Evolutionary conservation across 75 land plant genomes (phyloP).

Genomic region (Cryptomeria japonica): DNA sequence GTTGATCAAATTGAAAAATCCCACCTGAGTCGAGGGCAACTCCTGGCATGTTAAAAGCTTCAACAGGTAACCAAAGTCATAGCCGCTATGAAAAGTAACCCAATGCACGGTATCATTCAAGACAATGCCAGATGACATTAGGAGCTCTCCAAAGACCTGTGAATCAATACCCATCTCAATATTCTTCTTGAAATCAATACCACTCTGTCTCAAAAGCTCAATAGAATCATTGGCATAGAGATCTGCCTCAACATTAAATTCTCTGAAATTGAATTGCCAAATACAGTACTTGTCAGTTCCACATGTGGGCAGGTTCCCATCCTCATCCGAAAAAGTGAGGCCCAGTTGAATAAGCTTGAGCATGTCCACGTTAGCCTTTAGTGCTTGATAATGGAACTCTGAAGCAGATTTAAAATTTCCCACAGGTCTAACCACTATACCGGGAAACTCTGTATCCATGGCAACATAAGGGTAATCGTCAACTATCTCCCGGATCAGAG

Average conservation of each 20-base stretch:
- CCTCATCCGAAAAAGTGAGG: conserved; percentile 69
- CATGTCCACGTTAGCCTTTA: conserved; percentile 69
- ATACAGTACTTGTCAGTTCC: conserved; percentile 47
- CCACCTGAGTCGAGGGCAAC: conserved; percentile 37
- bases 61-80: conserved; percentile 65
- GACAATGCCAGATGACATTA: conserved; percentile 69
- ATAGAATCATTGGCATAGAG: conserved; percentile 70
- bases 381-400: conserved; percentile 54
- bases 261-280: conserved; percentile 85
- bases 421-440: conserved; percentile 59
- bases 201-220: conserved; percentile 71
- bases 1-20: conserved; percentile 46
- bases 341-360: conserved; percentile 75
- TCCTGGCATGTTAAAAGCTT: conserved; percentile 54
- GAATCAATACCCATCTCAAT: conserved; percentile 58
- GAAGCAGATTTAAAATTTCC: conserved; percentile 46
- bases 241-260: conserved; percentile 52
- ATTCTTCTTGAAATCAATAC: conserved; percentile 68
- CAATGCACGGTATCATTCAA: conserved; percentile 55
- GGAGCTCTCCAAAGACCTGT: conserved; percentile 57
- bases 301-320: conserved; percentile 64
- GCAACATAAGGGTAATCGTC: conserved; percentile 73
- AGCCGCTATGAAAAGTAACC: conserved; percentile 69
- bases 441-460: conserved; percentile 85
- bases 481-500: conserved; percentile 64